Evolutionary conservation across 305 asterid genomes (phyloP).

Genomic region (Caryopteris hybrid): DNA sequence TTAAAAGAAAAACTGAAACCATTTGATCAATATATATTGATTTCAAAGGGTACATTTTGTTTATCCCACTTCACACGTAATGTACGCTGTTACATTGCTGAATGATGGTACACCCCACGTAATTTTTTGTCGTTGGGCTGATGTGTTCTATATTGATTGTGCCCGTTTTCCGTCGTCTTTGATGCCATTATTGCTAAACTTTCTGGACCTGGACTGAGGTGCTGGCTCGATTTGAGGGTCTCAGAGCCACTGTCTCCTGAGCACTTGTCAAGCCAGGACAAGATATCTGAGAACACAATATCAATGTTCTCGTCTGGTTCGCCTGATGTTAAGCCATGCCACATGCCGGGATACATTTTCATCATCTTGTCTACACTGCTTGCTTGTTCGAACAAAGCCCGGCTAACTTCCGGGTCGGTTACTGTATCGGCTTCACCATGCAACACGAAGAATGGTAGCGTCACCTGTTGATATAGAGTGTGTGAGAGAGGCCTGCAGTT

Average conservation of each 20-base stretch:
- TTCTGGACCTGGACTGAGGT: conserved; percentile 9
- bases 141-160: conserved; percentile 10
- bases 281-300: conserved; percentile 65
- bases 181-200: conserved; percentile 1
- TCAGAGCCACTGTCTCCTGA: conserved; percentile 8
- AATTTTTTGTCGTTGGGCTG: conserved; percentile 28
- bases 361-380: conserved; percentile 80
- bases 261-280: conserved; percentile 77
- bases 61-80: too few relatives aligned
- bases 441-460: conserved; percentile 75
- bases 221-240: neutral
- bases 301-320: conserved; percentile 76
- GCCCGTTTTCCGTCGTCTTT: neutral
- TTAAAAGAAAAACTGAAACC: too few relatives aligned
- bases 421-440: conserved; percentile 88
- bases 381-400: conserved; percentile 59
- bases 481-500: neutral
- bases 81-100: conserved; percentile 62
- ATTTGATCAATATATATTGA: too few relatives aligned
- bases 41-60: too few relatives aligned
- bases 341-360: conserved; percentile 76
- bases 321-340: conserved; percentile 84
- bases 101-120: conserved; percentile 55
- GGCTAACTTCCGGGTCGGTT: conserved; percentile 83
- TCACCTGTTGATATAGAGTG: conserved; percentile 34